A percentile compares a stretch with the other conserved stretches of the same genome.
These are phyloP conservation scores for Fusarium duplospermum DNA, from an alignment of 2,329 filamentous ascomycete species.

Conservation along the genomic window DNA sequence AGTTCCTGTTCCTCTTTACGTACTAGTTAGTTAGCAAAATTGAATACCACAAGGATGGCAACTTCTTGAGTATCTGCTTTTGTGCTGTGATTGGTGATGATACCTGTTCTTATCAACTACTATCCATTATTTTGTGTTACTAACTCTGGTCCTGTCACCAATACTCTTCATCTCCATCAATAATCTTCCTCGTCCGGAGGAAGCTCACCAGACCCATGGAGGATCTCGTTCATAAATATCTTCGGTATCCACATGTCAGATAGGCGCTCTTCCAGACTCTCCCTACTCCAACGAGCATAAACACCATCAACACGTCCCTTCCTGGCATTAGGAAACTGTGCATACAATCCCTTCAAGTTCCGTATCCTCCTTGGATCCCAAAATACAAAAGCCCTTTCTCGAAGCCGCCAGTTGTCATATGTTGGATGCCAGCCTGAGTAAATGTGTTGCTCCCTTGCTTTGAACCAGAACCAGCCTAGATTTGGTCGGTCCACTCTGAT, in stretches of 20 bases:
- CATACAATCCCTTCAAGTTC: neutral
- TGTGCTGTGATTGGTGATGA: neutral
- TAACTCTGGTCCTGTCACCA: neutral
- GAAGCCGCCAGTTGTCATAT: neutral
- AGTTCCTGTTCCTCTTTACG: constrained; percentile 7
- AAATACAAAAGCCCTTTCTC: neutral
- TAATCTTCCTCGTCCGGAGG: neutral
- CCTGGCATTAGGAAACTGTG: neutral
- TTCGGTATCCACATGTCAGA: neutral
- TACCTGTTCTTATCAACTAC: neutral
- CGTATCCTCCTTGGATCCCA: neutral
- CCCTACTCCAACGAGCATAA: neutral
- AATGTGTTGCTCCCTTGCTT: neutral
- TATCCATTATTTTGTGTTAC: neutral
- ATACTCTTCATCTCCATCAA: neutral
- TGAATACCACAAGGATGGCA: neutral
- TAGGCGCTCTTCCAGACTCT: neutral
- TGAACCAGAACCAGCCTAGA: neutral
- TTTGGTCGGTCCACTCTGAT: neutral
- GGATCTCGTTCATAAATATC: neutral
- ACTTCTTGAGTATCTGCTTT: neutral
- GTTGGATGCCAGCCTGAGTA: neutral
- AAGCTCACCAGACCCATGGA: neutral
- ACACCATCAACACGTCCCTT: neutral
- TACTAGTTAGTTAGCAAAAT: constrained; percentile 12